phyloP scores from a whole-genome alignment of 2,329 filamentous ascomycete genomes.

The Botrytis fabae region DNA sequence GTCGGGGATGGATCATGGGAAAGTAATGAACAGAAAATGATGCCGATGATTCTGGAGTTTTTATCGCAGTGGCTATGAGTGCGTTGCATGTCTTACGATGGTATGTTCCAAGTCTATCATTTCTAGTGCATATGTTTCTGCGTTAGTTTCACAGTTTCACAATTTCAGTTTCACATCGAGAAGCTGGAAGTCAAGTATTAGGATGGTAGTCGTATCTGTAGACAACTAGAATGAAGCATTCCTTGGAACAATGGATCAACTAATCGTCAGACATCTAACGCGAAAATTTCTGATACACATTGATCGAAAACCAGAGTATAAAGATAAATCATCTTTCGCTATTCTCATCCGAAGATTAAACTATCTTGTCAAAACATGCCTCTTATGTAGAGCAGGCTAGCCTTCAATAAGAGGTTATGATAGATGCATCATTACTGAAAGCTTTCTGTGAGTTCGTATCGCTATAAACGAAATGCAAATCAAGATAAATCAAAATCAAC shows the following conservation, averaged over 20 bases:
- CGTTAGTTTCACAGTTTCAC: background rate
- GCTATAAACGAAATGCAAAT: no score
- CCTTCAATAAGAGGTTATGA: no score
- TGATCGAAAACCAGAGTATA: background rate
- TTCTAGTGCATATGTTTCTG: background rate
- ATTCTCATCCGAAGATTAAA: background rate
- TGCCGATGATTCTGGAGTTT: rapidly evolving
- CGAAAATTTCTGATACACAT: background rate
- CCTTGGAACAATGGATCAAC: background rate
- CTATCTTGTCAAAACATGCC: no score
- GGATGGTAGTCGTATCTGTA: background rate
- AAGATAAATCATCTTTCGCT: no score
- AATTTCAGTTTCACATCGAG: background rate
- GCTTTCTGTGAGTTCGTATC: no score
- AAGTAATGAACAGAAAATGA: rapidly evolving
- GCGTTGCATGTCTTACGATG: background rate
- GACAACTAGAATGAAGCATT: no score
- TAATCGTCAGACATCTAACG: rapidly evolving
- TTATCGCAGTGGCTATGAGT: rapidly evolving
- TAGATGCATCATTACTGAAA: no score
- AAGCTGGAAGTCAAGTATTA: background rate
- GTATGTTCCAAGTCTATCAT: rapidly evolving
- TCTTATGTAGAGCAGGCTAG: no score
- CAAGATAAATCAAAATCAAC: no score
- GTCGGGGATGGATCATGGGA: background rate